Evolutionary conservation across 345 rosid species (phyloP), one percentile per base, ranked within the genome.

Genomic region (Psidium friedrichsthalianum): DNA sequence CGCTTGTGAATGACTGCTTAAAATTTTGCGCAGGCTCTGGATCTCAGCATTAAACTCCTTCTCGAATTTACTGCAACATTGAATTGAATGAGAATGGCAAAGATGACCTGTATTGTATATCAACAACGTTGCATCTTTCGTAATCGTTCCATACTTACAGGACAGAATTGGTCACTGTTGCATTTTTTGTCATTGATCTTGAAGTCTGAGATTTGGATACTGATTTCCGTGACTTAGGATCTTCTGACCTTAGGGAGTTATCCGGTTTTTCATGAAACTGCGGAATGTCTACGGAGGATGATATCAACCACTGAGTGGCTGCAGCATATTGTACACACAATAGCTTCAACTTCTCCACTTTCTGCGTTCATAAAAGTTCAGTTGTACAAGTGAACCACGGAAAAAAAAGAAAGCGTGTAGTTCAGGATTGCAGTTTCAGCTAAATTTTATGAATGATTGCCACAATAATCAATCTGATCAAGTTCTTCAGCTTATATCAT

Each of bases 281-380:
- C 36, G 89, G 89, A 82, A 96, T 92, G 86, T 93, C 96, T 24
- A 94, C 56, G 27, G 98, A 95, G 25, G 98, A 95, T 80, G 99
- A 92, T 93, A 97, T 93, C 88, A 97, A 87, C 99, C 99, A 96
- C 86, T 95, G 98, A 76, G 98, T 93, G 47, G 99, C 99, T 36
- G 97, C 95, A 10, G 98, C 98, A 85, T 95, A 97, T 86, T 95
- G 98, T 85, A 95, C 89, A 88, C 99, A 97, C 87, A 96, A 83
- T 9, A 94, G 92, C 90, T 95, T 95, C 90, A 97, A 85, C 94
- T 87, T 97, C 91, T 93, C 98, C 92, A 96, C 94, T 90, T 95
- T 96, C 99, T 97, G 95, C 90, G 91, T 69, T 69, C 80, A 69
- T 21, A 18, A 69, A 69, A 69, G 44, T 32, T 36, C 24, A 36